Evolutionary conservation across 805 yeast genomes (phyloP), one percentile per base, ranked within the genome.

Genomic region (Wickerhamiella lipophila): DNA sequence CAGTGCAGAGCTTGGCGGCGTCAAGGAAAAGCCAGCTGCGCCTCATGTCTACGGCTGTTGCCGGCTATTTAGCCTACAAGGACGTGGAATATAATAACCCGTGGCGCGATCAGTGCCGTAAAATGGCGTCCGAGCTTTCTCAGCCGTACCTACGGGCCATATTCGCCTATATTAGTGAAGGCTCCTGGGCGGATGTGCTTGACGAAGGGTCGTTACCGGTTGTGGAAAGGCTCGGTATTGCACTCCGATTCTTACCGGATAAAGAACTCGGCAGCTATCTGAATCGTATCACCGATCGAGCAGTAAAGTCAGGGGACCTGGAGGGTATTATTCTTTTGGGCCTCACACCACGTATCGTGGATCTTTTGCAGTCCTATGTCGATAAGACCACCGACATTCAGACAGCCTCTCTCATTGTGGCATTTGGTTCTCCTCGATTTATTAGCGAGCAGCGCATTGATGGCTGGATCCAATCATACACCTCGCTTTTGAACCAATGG

Each of bases 101-200:
- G 0, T 89, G 97, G 97, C 81, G 85, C 58, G 94, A 86, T 49
- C 95, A 86, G 61, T 89, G 96, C 62, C 78, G 96, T 49, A 73
- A 74, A 50, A 75, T 89, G 72, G 83, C 96, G 0, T 75, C 83
- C n/a, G 96, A 86, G 56, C 69, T 89, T 50, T 89, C 82, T 11
- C 81, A 84, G 59, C 96, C 97, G 0, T 89, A 89, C 60, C 66
- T 89, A 52, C 68, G 96, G 40, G 95, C 94, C 0, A 83, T 89
- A 1, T 89, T 89, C 69, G 96, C 96, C 0, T 89, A 79, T 57
- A 81, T 89, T 48, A 87, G 96, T 0, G 96, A 89, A 60, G 83
- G 85, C 42, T 92, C 88, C 55, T 89, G 97, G 96, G 81, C 89
- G 80, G 96, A 86, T 59, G 95, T 89, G 1, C 69, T 89, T 47